Evolutionary conservation across 139 green algal species (phyloP), one percentile per base, ranked within the genome.

Genomic region (Coelastrella sp.): DNA sequence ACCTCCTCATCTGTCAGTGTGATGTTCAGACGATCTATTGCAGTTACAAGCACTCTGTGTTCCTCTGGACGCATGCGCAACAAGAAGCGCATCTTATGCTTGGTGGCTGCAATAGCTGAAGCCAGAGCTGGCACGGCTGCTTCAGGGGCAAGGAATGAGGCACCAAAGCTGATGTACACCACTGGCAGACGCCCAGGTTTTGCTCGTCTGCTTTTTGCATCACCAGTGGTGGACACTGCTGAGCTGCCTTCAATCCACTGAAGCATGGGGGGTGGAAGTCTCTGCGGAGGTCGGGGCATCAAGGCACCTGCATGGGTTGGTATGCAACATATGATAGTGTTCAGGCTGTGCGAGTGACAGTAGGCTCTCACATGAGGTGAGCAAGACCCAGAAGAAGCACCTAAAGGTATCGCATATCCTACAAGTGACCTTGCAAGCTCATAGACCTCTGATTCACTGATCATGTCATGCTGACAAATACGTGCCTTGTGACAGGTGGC

Each of bases 131-230:
- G 79, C 30, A 85, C 71, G 1, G 59, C 32, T 3, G 21, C 41
- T 11, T 67, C 57, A 38, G 79, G 79, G 4, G 79, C 79, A 8
- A 79, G 30, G 9, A 71, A 85, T 30, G 79, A 85, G 0, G 64
- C 45, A 4, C 79, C 79, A 53, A 85, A 85, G 21, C 63, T 79
- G 21, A 85, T 30, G 17, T 57, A 69, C 32, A 85, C 79, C 0
- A 69, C 79, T 38, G 79, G 76, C 57, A 84, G 57, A 21, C 0
- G 48, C 13, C 17, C 17, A 15, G 48, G 2, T 57, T 57, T 2
- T 57, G 48, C 13, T 57, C 13, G 45, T 21, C 8, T 8, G 8
- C 8, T 53, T 8, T 53, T 53, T 21, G 11, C 45, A 53, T 8
- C 45, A 53, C 11, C 45, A 11, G 8, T 57, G 48, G 13, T 57